A percentile compares a stretch with the other conserved stretches of the same genome.
Conservation (phyloP, 768 basidiomycete species). For the Hemileccinum rubropunctum region DNA sequence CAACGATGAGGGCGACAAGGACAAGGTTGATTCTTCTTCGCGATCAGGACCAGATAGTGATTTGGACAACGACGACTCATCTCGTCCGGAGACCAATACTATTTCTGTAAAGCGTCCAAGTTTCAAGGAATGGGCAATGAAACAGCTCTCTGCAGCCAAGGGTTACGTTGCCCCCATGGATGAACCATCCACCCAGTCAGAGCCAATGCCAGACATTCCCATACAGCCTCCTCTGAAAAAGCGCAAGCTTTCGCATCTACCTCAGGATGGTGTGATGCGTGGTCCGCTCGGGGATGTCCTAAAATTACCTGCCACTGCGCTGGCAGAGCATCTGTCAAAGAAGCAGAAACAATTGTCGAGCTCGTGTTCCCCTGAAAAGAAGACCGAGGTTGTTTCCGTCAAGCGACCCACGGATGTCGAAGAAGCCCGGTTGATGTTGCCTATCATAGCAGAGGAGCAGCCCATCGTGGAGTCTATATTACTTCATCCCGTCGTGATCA, state of each 20-base stretch:
- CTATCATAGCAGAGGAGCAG: constrained; percentile 92
- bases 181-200: constrained; percentile 14
- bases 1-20: constrained; percentile 23
- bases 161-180: constrained; percentile 27
- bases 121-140: constrained; percentile 90
- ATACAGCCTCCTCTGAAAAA: constrained; percentile 39
- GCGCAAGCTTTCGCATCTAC: constrained; percentile 39
- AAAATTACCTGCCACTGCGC: constrained; percentile 61
- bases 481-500: constrained; percentile 72
- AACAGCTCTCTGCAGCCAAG: constrained; percentile 62
- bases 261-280: constrained; percentile 45
- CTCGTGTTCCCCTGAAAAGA: constrained; percentile 19
- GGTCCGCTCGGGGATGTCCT: constrained; percentile 82
- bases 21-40: constrained; percentile 11
- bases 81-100: constrained; percentile 17
- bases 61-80: constrained; percentile 17
- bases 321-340: constrained; percentile 45
- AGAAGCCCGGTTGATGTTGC: constrained; percentile 74
- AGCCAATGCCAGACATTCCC: constrained; percentile 2
- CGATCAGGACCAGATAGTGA: constrained; percentile 17
- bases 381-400: constrained; percentile 49
- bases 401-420: constrained; percentile 68
- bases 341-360: neutral
- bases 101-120: constrained; percentile 40
- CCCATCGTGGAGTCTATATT: constrained; percentile 89